A percentile compares a stretch with the other conserved stretches of the same genome.
phyloP scores from a whole-genome alignment of 176 grass and related monocot genomes.

The Secale cereale region DNA sequence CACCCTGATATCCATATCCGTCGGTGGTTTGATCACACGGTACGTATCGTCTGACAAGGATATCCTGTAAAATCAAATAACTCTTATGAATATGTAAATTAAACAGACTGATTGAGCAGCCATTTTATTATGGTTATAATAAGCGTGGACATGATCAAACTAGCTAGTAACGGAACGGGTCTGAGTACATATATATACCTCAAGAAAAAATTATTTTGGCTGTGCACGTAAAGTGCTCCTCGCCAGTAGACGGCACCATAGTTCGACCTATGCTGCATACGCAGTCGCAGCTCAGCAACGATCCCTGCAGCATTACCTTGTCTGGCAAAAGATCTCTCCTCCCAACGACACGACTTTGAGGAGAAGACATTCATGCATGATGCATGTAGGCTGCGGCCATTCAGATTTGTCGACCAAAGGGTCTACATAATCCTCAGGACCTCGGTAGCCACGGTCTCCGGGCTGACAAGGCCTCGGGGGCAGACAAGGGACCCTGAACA shows the following conservation, averaged over 20 bases:
- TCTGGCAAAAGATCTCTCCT: neutral
- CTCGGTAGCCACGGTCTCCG: neutral
- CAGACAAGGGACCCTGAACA: neutral
- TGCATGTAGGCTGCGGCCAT: neutral
- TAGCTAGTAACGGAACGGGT: neutral
- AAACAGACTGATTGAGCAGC: too few relatives aligned
- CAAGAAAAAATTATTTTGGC: neutral
- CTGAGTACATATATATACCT: neutral
- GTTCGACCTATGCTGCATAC: accelerated
- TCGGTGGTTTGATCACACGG: neutral
- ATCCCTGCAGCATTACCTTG: neutral
- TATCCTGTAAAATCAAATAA: neutral
- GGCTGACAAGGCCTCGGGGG: neutral
- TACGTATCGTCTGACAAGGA: neutral
- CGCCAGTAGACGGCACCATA: neutral
- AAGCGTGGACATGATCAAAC: neutral
- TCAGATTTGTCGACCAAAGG: neutral
- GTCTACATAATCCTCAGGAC: neutral
- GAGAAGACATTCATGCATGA: neutral
- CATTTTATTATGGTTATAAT: neutral
- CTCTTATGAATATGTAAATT: too few relatives aligned
- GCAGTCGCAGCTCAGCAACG: neutral
- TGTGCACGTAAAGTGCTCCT: neutral
- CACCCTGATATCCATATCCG: neutral
- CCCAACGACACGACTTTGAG: neutral